These are phyloP conservation scores for Populus hybrid DNA, from an alignment of 441 rosid species.

Conservation along the genomic window DNA sequence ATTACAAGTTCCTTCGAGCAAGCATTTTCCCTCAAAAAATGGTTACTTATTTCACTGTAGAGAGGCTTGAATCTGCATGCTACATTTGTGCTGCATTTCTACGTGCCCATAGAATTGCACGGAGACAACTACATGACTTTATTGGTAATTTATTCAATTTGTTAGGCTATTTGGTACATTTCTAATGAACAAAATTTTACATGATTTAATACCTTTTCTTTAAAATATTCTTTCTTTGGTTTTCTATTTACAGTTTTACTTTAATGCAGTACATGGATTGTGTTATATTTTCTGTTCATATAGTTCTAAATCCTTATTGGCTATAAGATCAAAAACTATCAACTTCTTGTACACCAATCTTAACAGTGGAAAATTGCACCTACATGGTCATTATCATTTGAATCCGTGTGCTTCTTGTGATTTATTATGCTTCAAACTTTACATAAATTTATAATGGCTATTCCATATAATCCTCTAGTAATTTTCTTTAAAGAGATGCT, in stretches of 20 bases:
- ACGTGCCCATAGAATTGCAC: constrained; percentile 79
- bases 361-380: not conserved
- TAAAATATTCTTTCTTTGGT: not conserved
- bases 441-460: not conserved
- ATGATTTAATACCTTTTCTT: not conserved
- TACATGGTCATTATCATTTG: not conserved
- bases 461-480: not conserved
- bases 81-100: constrained; percentile 95
- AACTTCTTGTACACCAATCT: not conserved
- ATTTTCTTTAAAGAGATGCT: not conserved
- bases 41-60: constrained; percentile 65
- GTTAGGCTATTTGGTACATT: not conserved
- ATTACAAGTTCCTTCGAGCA: constrained; percentile 67
- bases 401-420: not conserved
- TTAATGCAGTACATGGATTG: not conserved
- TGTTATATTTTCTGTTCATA: not conserved
- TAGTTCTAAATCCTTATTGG: not conserved
- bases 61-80: constrained; percentile 84
- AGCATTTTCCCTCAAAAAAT: constrained; percentile 60
- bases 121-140: constrained; percentile 65
- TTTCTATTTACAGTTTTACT: not conserved
- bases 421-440: not conserved
- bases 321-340: not conserved
- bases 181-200: not conserved
- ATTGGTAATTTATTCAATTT: constrained; percentile 51